These are phyloP conservation scores for Populus deltoides DNA, from an alignment of 345 rosid species.

Conservation along the genomic window DNA sequence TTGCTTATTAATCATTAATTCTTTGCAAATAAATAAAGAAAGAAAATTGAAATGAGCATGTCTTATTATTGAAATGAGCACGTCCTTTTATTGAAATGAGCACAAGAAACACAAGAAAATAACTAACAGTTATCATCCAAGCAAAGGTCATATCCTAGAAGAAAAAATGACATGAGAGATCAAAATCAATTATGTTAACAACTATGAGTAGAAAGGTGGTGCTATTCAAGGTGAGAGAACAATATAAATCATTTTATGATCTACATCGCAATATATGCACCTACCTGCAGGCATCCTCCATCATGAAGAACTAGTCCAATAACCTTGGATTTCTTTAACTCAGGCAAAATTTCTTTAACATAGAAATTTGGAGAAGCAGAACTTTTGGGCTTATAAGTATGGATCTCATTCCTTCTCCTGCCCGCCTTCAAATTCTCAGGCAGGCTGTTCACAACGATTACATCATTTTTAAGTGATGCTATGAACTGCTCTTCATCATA, in stretches of 20 bases:
- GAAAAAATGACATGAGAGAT: not conserved
- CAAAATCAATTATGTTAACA: not conserved
- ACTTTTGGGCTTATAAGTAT: constrained; percentile 69
- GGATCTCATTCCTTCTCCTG: constrained; percentile 68
- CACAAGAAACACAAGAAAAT: not conserved
- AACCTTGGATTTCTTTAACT: constrained; percentile 64
- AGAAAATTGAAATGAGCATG: no score
- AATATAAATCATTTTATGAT: not conserved
- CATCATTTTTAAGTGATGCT: constrained; percentile 82
- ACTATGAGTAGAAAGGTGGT: not conserved
- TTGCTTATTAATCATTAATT: no score
- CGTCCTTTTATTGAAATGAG: no score
- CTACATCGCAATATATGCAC: constrained; percentile 8
- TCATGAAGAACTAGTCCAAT: constrained; percentile 68
- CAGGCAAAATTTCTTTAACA: constrained; percentile 70
- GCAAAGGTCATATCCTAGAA: not conserved
- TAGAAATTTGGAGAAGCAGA: constrained; percentile 73
- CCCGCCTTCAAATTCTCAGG: constrained; percentile 78
- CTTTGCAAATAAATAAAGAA: no score
- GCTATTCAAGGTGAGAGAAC: not conserved
- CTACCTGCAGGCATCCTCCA: constrained; percentile 96
- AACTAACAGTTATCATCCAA: not conserved
- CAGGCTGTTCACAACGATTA: constrained; percentile 59
- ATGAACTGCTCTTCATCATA: constrained; percentile 93
- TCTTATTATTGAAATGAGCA: not conserved